These are phyloP conservation scores for Dichotomopilus funicola DNA, from an alignment of 2,329 filamentous ascomycete species.

Conservation along the genomic window DNA sequence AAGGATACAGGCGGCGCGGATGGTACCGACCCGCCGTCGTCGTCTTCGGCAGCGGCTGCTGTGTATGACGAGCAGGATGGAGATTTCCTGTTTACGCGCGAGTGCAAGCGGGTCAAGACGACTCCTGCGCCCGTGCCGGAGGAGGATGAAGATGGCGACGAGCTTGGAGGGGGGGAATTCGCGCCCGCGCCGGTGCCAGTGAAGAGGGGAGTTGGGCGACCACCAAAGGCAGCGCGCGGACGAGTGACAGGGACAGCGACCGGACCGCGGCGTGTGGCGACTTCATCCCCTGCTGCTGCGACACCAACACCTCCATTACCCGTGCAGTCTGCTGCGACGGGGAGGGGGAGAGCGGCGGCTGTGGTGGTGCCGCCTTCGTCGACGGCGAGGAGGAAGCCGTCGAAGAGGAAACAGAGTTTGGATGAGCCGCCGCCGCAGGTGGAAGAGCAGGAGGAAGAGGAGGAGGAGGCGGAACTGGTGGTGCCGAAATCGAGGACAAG, in stretches of 20 bases:
- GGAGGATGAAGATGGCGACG: slow-evolving; percentile 24
- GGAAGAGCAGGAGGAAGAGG: slow-evolving; percentile 10
- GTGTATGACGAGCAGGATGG: slow-evolving; percentile 69
- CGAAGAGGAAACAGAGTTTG: slow-evolving; percentile 36
- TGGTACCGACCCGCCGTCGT: slow-evolving; percentile 15
- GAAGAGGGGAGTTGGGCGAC: slow-evolving; percentile 29
- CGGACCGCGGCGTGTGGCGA: slow-evolving; percentile 19
- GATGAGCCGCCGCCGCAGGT: slow-evolving; percentile 33
- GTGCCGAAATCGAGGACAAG: slow-evolving; percentile 31
- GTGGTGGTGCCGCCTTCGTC: slow-evolving; percentile 9
- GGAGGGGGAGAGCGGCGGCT: slow-evolving; percentile 12
- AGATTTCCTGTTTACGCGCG: slow-evolving; percentile 69
- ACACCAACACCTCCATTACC: slow-evolving; percentile 14
- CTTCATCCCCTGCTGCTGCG: slow-evolving; percentile 21
- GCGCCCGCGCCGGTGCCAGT: slow-evolving; percentile 32
- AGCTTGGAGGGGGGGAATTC: slow-evolving; percentile 32
- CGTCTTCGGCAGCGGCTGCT: slow-evolving; percentile 21
- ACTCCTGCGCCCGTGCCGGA: slow-evolving; percentile 24
- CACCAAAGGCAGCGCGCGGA: slow-evolving; percentile 26
- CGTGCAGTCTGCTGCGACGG: slow-evolving; percentile 2
- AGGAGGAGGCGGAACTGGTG: slow-evolving; percentile 22
- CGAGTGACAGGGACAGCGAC: too few relatives aligned
- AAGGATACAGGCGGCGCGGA: slow-evolving; percentile 9
- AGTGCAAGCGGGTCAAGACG: slow-evolving; percentile 58
- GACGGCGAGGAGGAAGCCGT: slow-evolving; percentile 23